Evolutionary conservation across 2,329 filamentous ascomycete species (phyloP).

Genomic region (Teratosphaeriaceae sp.): DNA sequence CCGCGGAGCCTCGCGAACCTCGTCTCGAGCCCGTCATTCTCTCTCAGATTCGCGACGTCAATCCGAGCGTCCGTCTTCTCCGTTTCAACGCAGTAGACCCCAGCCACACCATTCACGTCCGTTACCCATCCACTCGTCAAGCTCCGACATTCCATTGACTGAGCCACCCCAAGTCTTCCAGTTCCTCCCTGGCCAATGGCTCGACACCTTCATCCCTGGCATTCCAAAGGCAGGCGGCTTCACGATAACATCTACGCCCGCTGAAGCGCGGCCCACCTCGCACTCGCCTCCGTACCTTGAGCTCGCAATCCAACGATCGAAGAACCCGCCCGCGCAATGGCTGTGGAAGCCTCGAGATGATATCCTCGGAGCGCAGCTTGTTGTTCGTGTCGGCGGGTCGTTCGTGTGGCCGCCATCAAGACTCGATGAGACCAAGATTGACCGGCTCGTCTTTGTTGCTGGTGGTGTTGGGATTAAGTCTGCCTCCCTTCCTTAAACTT

Average conservation of each 20-base stretch:
- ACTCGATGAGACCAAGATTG: conserved; percentile 37
- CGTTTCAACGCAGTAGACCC: conserved; percentile 52
- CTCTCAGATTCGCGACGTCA: conserved; percentile 56
- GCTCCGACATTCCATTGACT: conserved; percentile 11
- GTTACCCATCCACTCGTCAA: neutral
- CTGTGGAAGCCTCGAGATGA: conserved; percentile 56
- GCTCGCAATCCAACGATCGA: conserved; percentile 67
- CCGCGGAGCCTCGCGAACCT: conserved; percentile 62
- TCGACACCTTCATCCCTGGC: conserved; percentile 71
- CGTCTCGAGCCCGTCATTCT: conserved; percentile 59
- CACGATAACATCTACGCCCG: conserved; percentile 74
- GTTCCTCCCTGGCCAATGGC: conserved; percentile 82
- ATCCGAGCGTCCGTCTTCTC: conserved; percentile 61
- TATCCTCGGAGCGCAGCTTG: conserved; percentile 54
- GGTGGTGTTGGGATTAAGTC: conserved; percentile 78
- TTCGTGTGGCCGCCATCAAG: conserved; percentile 69
- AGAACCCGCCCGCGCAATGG: conserved; percentile 69
- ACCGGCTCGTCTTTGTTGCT: conserved; percentile 65
- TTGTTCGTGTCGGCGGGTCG: conserved; percentile 69
- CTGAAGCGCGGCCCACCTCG: conserved; percentile 25
- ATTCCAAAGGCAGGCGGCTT: conserved; percentile 72
- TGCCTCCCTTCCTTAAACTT: neutral
- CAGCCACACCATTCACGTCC: conserved; percentile 26
- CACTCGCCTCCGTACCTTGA: conserved; percentile 54
- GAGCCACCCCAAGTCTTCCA: conserved; percentile 37